phyloP scores from a whole-genome alignment of 352 stramenopile species.

The Stramenopiles sp. region DNA sequence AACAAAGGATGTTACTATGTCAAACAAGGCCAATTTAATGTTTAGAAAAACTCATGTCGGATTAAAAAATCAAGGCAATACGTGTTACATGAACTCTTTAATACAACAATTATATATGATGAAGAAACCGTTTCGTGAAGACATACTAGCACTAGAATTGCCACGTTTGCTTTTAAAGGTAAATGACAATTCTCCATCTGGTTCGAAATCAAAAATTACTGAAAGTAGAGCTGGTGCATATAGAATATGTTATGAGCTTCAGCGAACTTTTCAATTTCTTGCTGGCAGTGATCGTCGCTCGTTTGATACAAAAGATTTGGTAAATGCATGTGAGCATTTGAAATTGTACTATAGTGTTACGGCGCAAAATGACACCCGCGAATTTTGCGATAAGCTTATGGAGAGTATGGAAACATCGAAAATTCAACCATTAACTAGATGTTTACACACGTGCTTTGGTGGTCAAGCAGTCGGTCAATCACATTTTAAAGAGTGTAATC shows the following conservation, averaged over 20 bases:
- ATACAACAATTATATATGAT: constrained; percentile 74
- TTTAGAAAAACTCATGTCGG: no score
- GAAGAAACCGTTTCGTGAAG: constrained; percentile 48
- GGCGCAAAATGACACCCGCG: constrained; percentile 69
- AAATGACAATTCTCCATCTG: constrained; percentile 16
- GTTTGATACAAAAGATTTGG: constrained; percentile 36
- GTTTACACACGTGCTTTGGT: no score
- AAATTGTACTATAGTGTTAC: constrained; percentile 74
- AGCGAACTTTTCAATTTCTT: constrained; percentile 66
- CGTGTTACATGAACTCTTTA: constrained; percentile 80
- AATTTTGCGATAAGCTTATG: constrained; percentile 63
- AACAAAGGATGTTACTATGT: no score
- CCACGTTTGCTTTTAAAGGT: constrained; percentile 14
- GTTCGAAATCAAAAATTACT: not conserved
- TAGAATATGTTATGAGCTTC: constrained; percentile 49
- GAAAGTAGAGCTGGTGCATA: no score
- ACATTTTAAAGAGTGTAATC: not conserved
- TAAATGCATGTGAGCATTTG: not conserved
- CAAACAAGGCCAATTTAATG: no score
- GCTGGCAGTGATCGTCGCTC: constrained; percentile 36
- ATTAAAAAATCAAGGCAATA: constrained; percentile 64
- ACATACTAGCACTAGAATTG: no score
- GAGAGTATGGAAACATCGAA: constrained; percentile 45
- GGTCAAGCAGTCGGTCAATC: not conserved
- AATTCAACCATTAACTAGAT: no score